phyloP scores from a whole-genome alignment of 805 yeast species.

The Scheffersomyces coipomensis region DNA sequence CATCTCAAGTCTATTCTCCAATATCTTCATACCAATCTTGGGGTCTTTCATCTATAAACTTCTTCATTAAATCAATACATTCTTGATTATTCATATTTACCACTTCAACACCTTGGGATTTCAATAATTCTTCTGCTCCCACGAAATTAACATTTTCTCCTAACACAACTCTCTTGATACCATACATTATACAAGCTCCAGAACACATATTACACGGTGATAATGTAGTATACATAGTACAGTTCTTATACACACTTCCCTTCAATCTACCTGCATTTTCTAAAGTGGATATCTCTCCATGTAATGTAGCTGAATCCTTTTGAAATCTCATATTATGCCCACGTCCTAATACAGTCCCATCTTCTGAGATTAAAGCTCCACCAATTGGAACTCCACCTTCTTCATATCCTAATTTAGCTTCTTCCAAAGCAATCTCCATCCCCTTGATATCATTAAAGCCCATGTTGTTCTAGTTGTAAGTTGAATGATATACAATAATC shows the following conservation, averaged over 20 bases:
- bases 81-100: constrained; percentile 56
- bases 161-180: constrained; percentile 79
- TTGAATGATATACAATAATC: too few relatives aligned
- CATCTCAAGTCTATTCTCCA: constrained; percentile 36
- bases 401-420: constrained; percentile 64
- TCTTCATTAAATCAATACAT: constrained; percentile 71
- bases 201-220: constrained; percentile 96
- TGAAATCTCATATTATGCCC: constrained; percentile 94
- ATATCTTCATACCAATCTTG: constrained; percentile 81
- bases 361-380: constrained; percentile 68
- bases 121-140: constrained; percentile 81
- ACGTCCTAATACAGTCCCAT: constrained; percentile 78
- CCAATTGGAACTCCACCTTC: constrained; percentile 96
- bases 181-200: constrained; percentile 89
- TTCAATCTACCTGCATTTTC: constrained; percentile 89
- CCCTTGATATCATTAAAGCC: constrained; percentile 65
- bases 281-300: constrained; percentile 87
- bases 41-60: constrained; percentile 78
- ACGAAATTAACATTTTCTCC: constrained; percentile 83
- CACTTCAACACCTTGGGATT: constrained; percentile 69
- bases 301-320: constrained; percentile 77
- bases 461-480: constrained; percentile 20
- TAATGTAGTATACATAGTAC: constrained; percentile 89
- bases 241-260: constrained; percentile 73
- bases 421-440: constrained; percentile 66